These are phyloP conservation scores for Saccharomyces cerevisiae DNA, from an alignment of 805 yeast species.

Conservation along the genomic window DNA sequence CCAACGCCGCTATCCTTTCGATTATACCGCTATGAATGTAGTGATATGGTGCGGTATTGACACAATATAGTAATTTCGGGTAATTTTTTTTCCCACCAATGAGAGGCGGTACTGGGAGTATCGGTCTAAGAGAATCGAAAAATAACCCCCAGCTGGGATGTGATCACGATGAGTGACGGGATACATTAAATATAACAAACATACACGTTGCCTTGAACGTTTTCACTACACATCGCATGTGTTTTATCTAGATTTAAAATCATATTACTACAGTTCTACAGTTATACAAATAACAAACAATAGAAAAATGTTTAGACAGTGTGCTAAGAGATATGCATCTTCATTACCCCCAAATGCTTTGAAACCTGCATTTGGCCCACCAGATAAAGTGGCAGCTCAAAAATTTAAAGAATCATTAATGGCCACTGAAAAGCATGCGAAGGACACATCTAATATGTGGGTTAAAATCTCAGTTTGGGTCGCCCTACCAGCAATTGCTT, in stretches of 20 bases:
- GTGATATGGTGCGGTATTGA: neutral
- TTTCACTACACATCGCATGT: neutral
- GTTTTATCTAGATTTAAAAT: neutral
- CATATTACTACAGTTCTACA: neutral
- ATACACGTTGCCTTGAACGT: neutral
- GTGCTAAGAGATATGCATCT: slow-evolving; percentile 29
- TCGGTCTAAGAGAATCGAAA: neutral
- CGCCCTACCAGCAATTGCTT: slow-evolving; percentile 74
- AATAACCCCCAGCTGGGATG: neutral
- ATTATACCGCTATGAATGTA: neutral
- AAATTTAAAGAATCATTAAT: slow-evolving; percentile 54
- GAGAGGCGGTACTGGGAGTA: neutral
- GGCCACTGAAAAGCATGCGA: slow-evolving; percentile 74
- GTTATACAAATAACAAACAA: neutral
- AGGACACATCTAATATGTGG: slow-evolving; percentile 71
- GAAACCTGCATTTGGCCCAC: slow-evolving; percentile 42
- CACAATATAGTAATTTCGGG: neutral
- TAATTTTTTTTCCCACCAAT: neutral
- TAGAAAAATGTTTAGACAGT: slow-evolving; percentile 37
- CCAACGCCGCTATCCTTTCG: neutral
- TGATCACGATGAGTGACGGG: neutral
- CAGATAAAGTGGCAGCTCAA: slow-evolving; percentile 51
- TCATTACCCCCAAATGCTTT: slow-evolving; percentile 36
- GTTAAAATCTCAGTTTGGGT: slow-evolving; percentile 70
- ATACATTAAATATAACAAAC: neutral